phyloP scores from a whole-genome alignment of 2,329 filamentous ascomycete genomes.

The Didymella pinodella region DNA sequence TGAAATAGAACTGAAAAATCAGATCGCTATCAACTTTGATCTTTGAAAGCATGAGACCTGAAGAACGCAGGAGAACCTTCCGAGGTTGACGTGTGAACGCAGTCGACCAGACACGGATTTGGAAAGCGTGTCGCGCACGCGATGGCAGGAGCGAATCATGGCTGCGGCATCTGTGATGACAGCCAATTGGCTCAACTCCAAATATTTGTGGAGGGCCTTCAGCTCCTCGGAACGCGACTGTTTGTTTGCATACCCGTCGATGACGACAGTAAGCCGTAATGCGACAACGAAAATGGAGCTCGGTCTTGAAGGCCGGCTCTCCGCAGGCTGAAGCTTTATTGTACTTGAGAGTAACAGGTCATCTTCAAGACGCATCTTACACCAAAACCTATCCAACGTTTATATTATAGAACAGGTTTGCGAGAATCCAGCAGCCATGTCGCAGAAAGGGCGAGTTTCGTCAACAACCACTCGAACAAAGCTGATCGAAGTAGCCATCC shows the following conservation, averaged over 20 bases:
- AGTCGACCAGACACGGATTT: not conserved
- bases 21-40: not conserved
- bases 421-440: conserved; percentile 3
- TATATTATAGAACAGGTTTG: not conserved
- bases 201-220: not conserved
- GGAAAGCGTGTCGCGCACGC: conserved; percentile 6
- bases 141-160: conserved; percentile 11
- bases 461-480: not conserved
- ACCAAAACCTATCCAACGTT: no score
- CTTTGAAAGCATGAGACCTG: no score
- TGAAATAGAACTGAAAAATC: not conserved
- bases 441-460: conserved; percentile 13
- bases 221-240: conserved; percentile 11
- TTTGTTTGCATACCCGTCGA: conserved; percentile 15
- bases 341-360: not conserved
- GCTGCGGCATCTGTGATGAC: not conserved
- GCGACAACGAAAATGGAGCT: conserved; percentile 6
- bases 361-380: not conserved
- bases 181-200: conserved; percentile 4
- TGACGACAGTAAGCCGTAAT: conserved; percentile 23
- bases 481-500: conserved; percentile 48
- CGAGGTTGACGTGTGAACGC: not conserved
- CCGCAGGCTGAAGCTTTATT: conserved; percentile 9
- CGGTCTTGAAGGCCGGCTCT: conserved; percentile 17
- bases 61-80: not conserved